Evolutionary conservation across 1,139 yeast species (phyloP), one percentile per base, ranked within the genome.

Genomic region (Debaryomycetaceae sp.): DNA sequence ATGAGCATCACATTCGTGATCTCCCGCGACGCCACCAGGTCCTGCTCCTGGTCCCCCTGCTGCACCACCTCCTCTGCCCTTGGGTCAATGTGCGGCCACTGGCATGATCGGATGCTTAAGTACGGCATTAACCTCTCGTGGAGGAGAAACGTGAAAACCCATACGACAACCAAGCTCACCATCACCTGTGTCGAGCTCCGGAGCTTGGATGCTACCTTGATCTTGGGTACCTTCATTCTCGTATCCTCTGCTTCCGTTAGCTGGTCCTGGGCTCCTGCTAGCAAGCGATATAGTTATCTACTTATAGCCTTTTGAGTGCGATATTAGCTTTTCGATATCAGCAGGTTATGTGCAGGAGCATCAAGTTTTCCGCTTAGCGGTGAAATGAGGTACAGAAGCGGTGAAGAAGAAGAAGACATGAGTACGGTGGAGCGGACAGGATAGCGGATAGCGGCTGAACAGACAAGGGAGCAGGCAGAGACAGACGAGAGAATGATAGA

Each of bases 121-220:
- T 48, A 47, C 0, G 78, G 76, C 6, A 62, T 48, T 13, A 61
- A 46, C 37, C 69, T 56, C 51, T 73, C 78, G 47, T 69, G 72
- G 45, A 63, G 51, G 13, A 60, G 43, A 47, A 73, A 70, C 3
- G 63, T 50, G 2, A 55, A 40, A 11, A 65, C 42, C 77, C 78
- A 73, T n/a, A 54, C 42, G 9, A 52, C 11, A 2, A 60, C 35
- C 14, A 69, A 52, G 1, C 55, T 48, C 22, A 55, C 48, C 42
- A 64, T 48, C 23, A 69, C 47, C 36, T 63, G 66, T 46, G 64
- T 63, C 37, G 57, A 55, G 44, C 62, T 58, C 41, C 68, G 59
- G 37, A 66, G 47, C 46, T 56, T 62, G 39, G 60, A 59, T n/a
- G 31, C 11, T 27, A 27, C 11, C 31, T 27, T 27, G 11, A 27